These are phyloP conservation scores for Sergeia podlipaevii DNA, from an alignment of 208 protist species.

Conservation along the genomic window DNA sequence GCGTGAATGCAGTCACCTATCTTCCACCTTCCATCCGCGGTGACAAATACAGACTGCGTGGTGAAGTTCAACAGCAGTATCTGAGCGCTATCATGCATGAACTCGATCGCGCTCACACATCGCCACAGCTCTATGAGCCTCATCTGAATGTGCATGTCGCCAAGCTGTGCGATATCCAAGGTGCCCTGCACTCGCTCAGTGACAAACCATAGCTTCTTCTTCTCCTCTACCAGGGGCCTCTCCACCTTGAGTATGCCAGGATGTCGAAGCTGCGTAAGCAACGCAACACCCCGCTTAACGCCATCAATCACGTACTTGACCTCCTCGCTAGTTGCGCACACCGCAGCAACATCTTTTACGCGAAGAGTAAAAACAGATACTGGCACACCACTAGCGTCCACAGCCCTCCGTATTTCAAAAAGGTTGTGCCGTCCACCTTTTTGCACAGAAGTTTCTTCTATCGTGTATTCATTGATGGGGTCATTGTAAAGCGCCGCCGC, in stretches of 20 bases:
- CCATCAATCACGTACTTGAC: conserved; percentile 13
- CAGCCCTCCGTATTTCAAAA: conserved; percentile 33
- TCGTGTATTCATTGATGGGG: conserved; percentile 27
- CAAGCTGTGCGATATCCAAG: conserved; percentile 17
- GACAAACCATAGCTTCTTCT: conserved; percentile 33
- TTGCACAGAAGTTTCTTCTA: conserved; percentile 15
- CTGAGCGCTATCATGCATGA: conserved; percentile 45
- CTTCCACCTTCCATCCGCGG: conserved; percentile 40
- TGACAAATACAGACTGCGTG: conserved; percentile 39
- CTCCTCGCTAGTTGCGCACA: conserved; percentile 20
- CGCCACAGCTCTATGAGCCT: conserved; percentile 32
- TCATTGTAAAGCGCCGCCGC: conserved; percentile 24
- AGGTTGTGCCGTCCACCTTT: conserved; percentile 29
- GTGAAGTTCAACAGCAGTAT: conserved; percentile 49
- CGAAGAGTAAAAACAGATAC: conserved; percentile 46
- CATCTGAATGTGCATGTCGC: conserved; percentile 21
- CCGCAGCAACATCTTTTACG: conserved; percentile 23
- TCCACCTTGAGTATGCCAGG: conserved; percentile 35
- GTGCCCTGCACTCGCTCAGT: conserved; percentile 40
- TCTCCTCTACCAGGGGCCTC: conserved; percentile 26
- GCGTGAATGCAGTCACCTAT: conserved; percentile 46
- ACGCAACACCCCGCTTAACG: conserved; percentile 21
- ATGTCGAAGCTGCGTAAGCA: conserved; percentile 43
- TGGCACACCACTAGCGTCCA: conserved; percentile 20
- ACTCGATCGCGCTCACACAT: conserved; percentile 41